Base-by-base conservation (phyloP, 2,329 filamentous ascomycete species). In the Hymenoscyphus fructigenus region DNA sequence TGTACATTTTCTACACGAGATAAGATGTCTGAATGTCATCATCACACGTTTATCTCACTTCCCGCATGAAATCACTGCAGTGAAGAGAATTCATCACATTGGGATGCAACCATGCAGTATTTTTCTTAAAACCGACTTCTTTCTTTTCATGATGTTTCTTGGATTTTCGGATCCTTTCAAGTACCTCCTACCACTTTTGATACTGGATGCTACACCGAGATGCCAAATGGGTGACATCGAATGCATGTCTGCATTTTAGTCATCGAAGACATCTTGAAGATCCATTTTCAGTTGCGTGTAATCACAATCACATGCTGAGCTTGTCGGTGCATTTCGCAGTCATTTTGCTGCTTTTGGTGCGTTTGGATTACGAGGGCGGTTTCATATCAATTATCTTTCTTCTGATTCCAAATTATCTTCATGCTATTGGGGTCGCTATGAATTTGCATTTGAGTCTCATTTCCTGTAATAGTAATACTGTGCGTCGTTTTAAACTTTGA, bases 241-340 rank as follows among this genome's bases (percentile, higher is more conserved):
- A 7, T 53, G 20, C 20, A 53, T 23, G n/a, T 53, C 20, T 53
- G 20, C 47, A 26, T 53, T 53, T 53, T 53, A 53, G 47, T 53
- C 47, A 53, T 53, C 47, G 44, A 53, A 26, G 9, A 26, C 14
- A 15, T 53, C 26, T 23, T 4, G 2, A 53, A 53, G 20, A 14
- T 53, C 47, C 26, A 53, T 53, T 53, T 53, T 53, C 47, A 53
- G 47, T 14, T 53, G 12, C 47, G 47, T 26, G 47, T 53, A 53
- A 53, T 26, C 47, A 53, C 47, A 50, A 4, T 50, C 17, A 44
- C n/a, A 44, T 44, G 29, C 29, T 7, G 41, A 3, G 41, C 41
- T 20, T 23, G 3, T 10, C 7, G 10, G 15, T 53, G 47, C 47
- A 53, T 23, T 53, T 26, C 7, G 15, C 26, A 17, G 36, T 38